Percentiles rank a stretch among this genome's conserved stretches.
These are phyloP conservation scores for Trichoderma gracile DNA, from an alignment of 2,329 filamentous ascomycete genomes.

Conservation along the genomic window DNA sequence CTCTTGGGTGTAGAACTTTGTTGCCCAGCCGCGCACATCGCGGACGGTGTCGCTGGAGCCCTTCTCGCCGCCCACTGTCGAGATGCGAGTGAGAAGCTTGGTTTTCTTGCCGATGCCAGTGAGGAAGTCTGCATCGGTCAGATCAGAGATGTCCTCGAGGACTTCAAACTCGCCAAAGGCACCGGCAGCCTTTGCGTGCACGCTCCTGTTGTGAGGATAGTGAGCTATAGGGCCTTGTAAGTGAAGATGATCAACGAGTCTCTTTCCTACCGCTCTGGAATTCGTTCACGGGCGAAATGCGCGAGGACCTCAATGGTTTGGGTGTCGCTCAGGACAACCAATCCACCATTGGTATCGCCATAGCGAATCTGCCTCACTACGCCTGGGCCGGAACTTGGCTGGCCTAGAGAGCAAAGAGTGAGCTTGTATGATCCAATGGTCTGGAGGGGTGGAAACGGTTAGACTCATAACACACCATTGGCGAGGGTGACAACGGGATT, in stretches of 20 bases:
- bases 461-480: not conserved
- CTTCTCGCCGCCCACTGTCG: slow-evolving; percentile 68
- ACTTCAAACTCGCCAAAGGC: slow-evolving; percentile 71
- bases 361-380: slow-evolving; percentile 11
- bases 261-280: slow-evolving; percentile 13
- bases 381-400: slow-evolving; percentile 12
- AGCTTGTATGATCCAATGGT: not conserved
- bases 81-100: slow-evolving; percentile 69
- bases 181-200: slow-evolving; percentile 69
- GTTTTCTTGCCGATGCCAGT: slow-evolving; percentile 56
- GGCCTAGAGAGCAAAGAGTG: not conserved
- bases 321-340: slow-evolving; percentile 19
- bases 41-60: slow-evolving; percentile 70
- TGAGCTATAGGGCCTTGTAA: not conserved
- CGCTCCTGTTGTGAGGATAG: slow-evolving; percentile 34
- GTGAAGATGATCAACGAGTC: not conserved
- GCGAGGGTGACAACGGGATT: slow-evolving; percentile 3
- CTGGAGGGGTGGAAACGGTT: not conserved
- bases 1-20: slow-evolving; percentile 55
- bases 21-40: slow-evolving; percentile 71
- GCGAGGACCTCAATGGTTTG: slow-evolving; percentile 15
- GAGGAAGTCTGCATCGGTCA: slow-evolving; percentile 68
- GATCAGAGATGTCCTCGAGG: slow-evolving; percentile 65
- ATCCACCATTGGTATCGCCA: slow-evolving; percentile 9
- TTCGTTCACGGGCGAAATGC: slow-evolving; percentile 17